Percentiles rank a stretch among this genome's conserved stretches.
Evolutionary conservation across 2,329 filamentous ascomycete species (phyloP).

Genomic region (Cladosporium sp.): DNA sequence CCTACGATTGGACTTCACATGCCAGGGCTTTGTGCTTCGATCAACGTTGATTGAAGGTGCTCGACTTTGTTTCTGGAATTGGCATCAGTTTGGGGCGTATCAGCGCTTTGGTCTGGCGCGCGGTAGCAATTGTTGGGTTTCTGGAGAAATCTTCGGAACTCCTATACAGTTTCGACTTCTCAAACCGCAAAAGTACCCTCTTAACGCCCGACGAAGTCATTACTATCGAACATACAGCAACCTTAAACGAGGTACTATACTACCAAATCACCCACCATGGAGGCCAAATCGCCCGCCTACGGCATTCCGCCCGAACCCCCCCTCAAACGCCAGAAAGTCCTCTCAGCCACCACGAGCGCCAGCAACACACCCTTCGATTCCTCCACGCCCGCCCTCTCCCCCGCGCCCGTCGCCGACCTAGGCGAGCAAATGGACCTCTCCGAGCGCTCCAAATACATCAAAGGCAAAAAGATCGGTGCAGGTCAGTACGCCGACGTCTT

Average conservation of each 20-base stretch:
- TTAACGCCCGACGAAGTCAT: too few species aligned
- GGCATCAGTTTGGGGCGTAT: background rate
- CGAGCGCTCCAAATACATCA: conserved; percentile 77
- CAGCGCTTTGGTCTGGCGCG: background rate
- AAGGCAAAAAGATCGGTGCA: conserved; percentile 87
- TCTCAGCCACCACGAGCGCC: conserved; percentile 1
- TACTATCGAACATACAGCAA: background rate
- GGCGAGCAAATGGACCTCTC: conserved; percentile 44
- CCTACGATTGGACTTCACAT: background rate
- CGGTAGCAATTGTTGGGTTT: too few species aligned
- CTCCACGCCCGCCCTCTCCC: conserved; percentile 11
- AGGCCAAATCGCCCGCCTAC: conserved; percentile 25
- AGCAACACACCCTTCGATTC: conserved; percentile 6
- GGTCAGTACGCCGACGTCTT: conserved; percentile 97
- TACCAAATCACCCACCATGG: background rate
- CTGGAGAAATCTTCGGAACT: too few species aligned
- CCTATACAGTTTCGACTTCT: too few species aligned
- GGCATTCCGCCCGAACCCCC: conserved; percentile 29
- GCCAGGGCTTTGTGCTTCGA: background rate
- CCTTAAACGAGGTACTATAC: background rate
- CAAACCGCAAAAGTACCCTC: too few species aligned
- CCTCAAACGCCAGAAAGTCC: conserved; percentile 25
- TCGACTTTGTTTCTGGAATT: too few species aligned
- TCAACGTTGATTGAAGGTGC: background rate
- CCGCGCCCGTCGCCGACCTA: conserved; percentile 29